Conservation (phyloP, 2,329 filamentous ascomycete genomes). For the Cladosporium colombiae region DNA sequence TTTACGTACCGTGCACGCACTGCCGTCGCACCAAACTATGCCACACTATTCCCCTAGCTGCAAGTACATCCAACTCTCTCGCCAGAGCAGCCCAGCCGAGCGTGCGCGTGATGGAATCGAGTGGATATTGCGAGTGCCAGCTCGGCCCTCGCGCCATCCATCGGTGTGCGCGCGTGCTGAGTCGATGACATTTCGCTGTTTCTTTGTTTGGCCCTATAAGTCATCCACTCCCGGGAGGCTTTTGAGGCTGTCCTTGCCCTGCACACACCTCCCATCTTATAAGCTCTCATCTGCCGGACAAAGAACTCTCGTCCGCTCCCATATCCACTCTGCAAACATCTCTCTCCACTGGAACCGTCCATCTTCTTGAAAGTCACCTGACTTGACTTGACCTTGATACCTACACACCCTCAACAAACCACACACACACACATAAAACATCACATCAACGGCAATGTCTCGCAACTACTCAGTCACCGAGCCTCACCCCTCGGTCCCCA, state of each 20-base stretch:
- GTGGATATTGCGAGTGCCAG: conserved; percentile 4
- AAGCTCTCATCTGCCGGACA: conserved; percentile 3
- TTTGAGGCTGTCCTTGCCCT: conserved; percentile 18
- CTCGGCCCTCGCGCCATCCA: conserved; percentile 20
- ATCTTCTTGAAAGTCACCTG: conserved; percentile 7
- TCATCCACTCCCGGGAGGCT: neutral
- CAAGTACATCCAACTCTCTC: conserved; percentile 17
- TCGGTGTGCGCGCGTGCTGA: neutral
- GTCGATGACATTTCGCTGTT: neutral
- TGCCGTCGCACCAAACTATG: conserved; percentile 7
- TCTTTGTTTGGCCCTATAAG: conserved; percentile 14
- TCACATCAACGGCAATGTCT: conserved; percentile 30
- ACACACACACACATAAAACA: conserved; percentile 20
- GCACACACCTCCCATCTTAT: neutral
- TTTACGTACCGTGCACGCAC: conserved; percentile 19
- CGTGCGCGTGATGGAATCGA: conserved; percentile 16
- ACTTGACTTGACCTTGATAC: conserved; percentile 25
- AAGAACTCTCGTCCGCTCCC: conserved; percentile 11
- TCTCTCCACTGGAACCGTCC: neutral
- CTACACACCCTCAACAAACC: conserved; percentile 25
- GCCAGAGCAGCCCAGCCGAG: conserved; percentile 4
- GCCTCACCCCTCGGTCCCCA: conserved; percentile 60
- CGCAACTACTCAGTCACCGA: conserved; percentile 58
- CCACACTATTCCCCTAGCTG: conserved; percentile 25
- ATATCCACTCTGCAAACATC: conserved; percentile 25